phyloP scores from a whole-genome alignment of 2,329 filamentous ascomycete species.

The Sporothrix pallida region DNA sequence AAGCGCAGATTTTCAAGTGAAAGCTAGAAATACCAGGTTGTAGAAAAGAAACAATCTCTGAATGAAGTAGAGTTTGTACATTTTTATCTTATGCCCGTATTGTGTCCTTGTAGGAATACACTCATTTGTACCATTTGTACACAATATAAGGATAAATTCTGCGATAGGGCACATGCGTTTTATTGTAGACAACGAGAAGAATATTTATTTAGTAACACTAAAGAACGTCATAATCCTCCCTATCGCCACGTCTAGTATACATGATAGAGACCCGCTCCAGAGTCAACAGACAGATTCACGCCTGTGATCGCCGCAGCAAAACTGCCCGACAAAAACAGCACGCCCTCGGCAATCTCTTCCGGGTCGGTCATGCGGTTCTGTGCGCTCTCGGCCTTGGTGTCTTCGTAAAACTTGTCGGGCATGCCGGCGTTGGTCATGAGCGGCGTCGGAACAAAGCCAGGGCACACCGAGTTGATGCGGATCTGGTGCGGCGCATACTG shows the following conservation, averaged over 20 bases:
- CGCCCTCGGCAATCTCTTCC: conserved; percentile 8
- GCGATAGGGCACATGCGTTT: too few relatives aligned
- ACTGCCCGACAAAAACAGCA: background rate
- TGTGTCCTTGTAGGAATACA: background rate
- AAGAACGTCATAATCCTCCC: background rate
- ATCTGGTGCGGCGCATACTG: background rate
- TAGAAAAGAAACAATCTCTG: too few relatives aligned
- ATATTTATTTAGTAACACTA: too few relatives aligned
- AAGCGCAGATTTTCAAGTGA: too few relatives aligned
- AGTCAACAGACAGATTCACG: conserved; percentile 10
- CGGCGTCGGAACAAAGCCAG: background rate
- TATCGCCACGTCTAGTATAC: background rate
- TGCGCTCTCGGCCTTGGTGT: conserved; percentile 4
- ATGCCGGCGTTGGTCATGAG: background rate
- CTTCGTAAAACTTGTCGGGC: background rate
- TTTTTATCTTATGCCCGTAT: background rate
- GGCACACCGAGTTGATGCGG: conserved; percentile 23
- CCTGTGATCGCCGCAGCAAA: conserved; percentile 17
- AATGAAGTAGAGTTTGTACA: background rate
- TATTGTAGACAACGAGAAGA: too few relatives aligned
- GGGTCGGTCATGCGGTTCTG: conserved; percentile 9
- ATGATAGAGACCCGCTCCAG: conserved; percentile 7
- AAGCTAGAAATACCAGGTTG: too few relatives aligned
- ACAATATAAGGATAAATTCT: background rate
- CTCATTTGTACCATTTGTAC: background rate